Conservation (phyloP, 2,329 filamentous ascomycete species). For the Aspergillus sp. region DNA sequence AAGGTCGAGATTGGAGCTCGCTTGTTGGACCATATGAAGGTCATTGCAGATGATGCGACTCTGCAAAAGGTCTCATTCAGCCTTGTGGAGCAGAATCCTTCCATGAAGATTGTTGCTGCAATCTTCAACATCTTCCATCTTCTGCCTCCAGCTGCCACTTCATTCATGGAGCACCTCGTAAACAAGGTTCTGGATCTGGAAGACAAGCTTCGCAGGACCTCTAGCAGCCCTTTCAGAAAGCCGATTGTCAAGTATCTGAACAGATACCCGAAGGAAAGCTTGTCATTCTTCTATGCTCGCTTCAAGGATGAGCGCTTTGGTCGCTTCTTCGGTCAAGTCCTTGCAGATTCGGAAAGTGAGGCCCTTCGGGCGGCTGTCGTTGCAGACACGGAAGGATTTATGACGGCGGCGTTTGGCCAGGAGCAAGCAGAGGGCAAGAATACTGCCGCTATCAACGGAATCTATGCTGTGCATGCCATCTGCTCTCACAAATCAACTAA, state of each 20-base stretch:
- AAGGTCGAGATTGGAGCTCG: constrained; percentile 96
- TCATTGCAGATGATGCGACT: constrained; percentile 77
- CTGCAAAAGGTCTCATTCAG: constrained; percentile 93
- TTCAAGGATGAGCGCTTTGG: constrained; percentile 87
- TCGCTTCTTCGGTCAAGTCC: constrained; percentile 85
- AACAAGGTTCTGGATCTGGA: constrained; percentile 90
- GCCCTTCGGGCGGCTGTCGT: constrained; percentile 75
- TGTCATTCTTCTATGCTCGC: constrained; percentile 76
- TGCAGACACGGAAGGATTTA: constrained; percentile 72
- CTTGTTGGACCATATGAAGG: constrained; percentile 90
- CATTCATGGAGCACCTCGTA: constrained; percentile 88
- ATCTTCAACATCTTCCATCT: constrained; percentile 98
- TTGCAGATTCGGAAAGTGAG: constrained; percentile 74
- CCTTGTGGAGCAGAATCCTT: constrained; percentile 86
- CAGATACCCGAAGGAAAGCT: constrained; percentile 86
- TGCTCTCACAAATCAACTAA: constrained; percentile 67
- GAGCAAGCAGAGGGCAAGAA: constrained; percentile 71
- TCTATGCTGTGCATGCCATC: constrained; percentile 82
- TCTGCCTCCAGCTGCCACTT: constrained; percentile 85
- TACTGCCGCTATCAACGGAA: constrained; percentile 80
- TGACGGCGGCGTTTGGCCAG: constrained; percentile 66
- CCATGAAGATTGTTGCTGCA: constrained; percentile 93
- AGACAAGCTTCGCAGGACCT: constrained; percentile 79
- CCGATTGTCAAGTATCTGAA: constrained; percentile 94
- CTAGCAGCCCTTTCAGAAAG: constrained; percentile 86